Percentiles rank a stretch among this genome's conserved stretches.
Evolutionary conservation across 371 early-diverging fungal genomes (phyloP).

Genomic region (Lichtheimia hyalospora): DNA sequence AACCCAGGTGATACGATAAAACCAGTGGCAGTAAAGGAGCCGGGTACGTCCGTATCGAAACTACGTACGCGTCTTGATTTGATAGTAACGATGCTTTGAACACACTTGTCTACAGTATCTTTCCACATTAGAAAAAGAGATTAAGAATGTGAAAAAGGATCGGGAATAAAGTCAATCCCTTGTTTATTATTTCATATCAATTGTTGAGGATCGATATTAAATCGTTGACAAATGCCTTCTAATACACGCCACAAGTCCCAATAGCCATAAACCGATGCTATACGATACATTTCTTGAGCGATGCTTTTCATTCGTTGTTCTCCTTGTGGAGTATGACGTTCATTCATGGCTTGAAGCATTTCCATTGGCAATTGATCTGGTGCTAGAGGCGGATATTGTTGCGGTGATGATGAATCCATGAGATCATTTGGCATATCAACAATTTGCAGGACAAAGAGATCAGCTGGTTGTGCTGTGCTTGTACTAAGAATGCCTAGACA

Average conservation of each 20-base stretch:
- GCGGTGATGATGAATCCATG: background rate
- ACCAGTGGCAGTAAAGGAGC: slow-evolving; percentile 81
- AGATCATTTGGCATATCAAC: background rate
- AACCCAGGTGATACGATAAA: slow-evolving; percentile 85
- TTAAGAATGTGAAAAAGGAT: background rate
- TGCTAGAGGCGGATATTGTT: background rate
- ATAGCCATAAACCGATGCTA: slow-evolving; percentile 38
- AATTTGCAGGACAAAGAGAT: slow-evolving; percentile 1
- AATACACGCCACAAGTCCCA: slow-evolving; percentile 44
- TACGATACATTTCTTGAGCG: slow-evolving; percentile 27
- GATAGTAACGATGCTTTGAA: slow-evolving; percentile 85
- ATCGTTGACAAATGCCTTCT: slow-evolving; percentile 38
- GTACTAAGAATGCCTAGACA: slow-evolving; percentile 17
- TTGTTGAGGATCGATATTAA: slow-evolving; percentile 29
- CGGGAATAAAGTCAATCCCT: background rate
- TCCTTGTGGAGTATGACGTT: slow-evolving; percentile 20
- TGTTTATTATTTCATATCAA: slow-evolving; percentile 6
- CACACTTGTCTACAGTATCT: slow-evolving; percentile 68
- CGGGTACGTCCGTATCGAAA: slow-evolving; percentile 89
- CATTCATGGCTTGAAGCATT: slow-evolving; percentile 29
- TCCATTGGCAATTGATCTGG: slow-evolving; percentile 20
- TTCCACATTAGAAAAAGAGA: slow-evolving; percentile 59
- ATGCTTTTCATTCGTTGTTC: slow-evolving; percentile 10
- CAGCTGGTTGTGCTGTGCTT: slow-evolving; percentile 4
- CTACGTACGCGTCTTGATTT: slow-evolving; percentile 78